These are phyloP conservation scores for Hura crepitans DNA, from an alignment of 441 rosid species.

Conservation along the genomic window DNA sequence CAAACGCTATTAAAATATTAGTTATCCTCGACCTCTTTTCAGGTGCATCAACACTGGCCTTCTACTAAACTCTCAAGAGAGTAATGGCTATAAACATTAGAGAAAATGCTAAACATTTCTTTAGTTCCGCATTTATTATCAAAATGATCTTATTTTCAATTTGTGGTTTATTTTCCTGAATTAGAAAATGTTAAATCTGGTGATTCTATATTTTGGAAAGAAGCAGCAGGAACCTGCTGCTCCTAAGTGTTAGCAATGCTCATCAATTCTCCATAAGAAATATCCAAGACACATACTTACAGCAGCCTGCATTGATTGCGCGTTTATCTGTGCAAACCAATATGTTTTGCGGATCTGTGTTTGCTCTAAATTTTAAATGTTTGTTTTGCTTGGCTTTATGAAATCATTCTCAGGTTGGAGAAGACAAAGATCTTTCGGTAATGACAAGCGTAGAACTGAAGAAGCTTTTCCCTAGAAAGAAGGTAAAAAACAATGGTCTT, in stretches of 20 bases:
- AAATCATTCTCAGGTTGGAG: slow-evolving; percentile 55
- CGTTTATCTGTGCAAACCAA: not conserved
- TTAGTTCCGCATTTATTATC: no score
- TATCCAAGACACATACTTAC: no score
- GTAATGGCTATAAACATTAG: no score
- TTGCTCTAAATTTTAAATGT: not conserved
- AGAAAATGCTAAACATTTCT: no score
- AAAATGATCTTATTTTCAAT: not conserved
- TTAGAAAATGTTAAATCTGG: no score
- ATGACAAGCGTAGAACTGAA: slow-evolving; percentile 72
- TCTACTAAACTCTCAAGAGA: not conserved
- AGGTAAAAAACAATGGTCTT: slow-evolving; percentile 34
- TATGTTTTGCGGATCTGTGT: not conserved
- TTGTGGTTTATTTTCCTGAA: not conserved
- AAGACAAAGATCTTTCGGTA: slow-evolving; percentile 77
- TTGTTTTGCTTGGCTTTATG: slow-evolving; percentile 11
- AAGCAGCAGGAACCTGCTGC: no score
- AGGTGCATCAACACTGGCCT: not conserved
- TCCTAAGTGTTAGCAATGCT: no score
- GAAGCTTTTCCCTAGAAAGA: slow-evolving; percentile 59
- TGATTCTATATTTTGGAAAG: no score
- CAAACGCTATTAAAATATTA: not conserved
- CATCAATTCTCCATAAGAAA: no score
- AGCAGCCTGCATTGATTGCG: not conserved
- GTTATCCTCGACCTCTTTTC: not conserved